Evolutionary conservation across 2,329 filamentous ascomycete genomes (phyloP).

Genomic region (Pestalotiopsis sp.): DNA sequence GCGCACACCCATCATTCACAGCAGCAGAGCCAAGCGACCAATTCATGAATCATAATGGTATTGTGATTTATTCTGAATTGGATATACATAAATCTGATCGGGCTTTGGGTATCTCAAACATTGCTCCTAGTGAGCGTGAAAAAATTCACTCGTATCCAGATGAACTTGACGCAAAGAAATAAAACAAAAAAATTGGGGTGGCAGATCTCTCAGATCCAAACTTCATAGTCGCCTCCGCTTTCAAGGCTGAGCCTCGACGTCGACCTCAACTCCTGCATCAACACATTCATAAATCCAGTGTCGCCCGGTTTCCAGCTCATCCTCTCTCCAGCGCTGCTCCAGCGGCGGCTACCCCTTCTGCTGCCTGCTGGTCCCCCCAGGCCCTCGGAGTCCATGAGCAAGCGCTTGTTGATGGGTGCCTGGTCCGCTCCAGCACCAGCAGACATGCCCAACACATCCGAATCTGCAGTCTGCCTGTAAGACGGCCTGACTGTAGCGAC

Average conservation of each 20-base stretch:
- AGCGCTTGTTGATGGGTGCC: neutral
- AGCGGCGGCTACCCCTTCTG: neutral
- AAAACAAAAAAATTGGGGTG: neutral
- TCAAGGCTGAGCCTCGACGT: conserved; percentile 5
- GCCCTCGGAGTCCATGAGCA: neutral
- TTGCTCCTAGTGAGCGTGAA: neutral
- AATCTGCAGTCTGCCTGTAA: neutral
- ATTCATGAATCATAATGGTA: neutral
- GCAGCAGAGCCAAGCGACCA: too few relatives aligned
- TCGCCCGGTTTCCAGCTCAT: conserved; percentile 6
- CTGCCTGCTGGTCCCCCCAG: neutral
- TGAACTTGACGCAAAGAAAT: neutral
- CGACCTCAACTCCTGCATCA: neutral
- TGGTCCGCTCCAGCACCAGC: neutral
- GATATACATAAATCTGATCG: neutral
- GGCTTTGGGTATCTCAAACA: conserved; percentile 1
- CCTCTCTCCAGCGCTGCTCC: conserved; percentile 4
- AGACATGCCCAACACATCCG: neutral
- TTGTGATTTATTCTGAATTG: neutral
- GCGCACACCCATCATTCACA: too few relatives aligned
- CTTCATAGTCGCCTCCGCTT: neutral
- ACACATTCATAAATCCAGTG: neutral
- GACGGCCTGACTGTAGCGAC: neutral
- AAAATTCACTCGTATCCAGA: neutral
- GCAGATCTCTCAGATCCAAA: neutral